Percentiles rank a stretch among this genome's conserved stretches.
Evolutionary conservation across 768 basidiomycete genomes (phyloP).

Genomic region (Suillus weaverae): DNA sequence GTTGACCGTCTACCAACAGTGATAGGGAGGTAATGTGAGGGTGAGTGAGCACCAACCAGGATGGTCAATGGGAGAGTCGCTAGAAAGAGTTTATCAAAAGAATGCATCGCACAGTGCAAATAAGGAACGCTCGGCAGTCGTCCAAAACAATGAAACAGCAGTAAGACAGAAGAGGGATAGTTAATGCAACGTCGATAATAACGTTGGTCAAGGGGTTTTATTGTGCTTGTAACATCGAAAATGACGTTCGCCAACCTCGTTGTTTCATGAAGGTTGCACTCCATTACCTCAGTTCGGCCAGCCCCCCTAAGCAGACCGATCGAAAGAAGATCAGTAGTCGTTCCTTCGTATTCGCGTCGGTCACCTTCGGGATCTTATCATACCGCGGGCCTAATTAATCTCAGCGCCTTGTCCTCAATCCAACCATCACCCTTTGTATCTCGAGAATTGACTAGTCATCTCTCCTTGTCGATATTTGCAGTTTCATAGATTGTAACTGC

Average conservation of each 20-base stretch:
- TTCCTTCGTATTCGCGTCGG: not conserved
- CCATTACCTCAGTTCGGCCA: not conserved
- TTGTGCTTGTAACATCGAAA: not conserved
- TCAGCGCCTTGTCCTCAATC: not conserved
- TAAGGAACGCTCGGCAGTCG: not conserved
- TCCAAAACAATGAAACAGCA: not conserved
- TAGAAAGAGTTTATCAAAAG: constrained; percentile 32
- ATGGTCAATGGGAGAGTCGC: constrained; percentile 33
- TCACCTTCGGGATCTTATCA: not conserved
- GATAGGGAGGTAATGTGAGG: constrained; percentile 29
- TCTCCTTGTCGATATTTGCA: not conserved
- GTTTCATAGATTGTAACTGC: not conserved
- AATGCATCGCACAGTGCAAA: constrained; percentile 27
- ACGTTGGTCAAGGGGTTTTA: not conserved
- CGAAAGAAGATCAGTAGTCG: not conserved
- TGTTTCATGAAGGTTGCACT: not conserved
- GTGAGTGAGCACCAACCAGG: constrained; percentile 33
- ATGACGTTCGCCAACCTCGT: not conserved
- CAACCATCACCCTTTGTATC: not conserved
- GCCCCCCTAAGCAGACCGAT: not conserved
- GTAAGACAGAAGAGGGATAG: not conserved
- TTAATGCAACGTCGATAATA: not conserved
- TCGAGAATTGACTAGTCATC: not conserved
- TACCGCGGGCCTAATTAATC: not conserved
- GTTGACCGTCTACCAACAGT: constrained; percentile 17